These are phyloP conservation scores for Fusarium sp. DNA, from an alignment of 2,329 filamentous ascomycete genomes.

Conservation along the genomic window DNA sequence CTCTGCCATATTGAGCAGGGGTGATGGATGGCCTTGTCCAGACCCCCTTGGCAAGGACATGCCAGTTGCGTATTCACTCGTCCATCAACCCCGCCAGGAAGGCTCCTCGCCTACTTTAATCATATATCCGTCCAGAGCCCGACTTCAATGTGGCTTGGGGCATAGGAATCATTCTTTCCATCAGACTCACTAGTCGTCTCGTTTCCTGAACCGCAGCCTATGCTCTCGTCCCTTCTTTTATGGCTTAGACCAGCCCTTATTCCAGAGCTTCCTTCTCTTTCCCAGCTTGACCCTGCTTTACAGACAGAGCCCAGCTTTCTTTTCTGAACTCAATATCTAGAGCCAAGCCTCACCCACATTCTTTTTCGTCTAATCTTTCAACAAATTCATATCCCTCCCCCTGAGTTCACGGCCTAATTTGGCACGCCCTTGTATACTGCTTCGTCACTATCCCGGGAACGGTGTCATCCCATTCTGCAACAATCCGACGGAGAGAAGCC, in stretches of 20 bases:
- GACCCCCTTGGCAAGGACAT: constrained; percentile 39
- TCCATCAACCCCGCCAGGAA: constrained; percentile 31
- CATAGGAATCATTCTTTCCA: constrained; percentile 23
- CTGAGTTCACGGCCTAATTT: constrained; percentile 5
- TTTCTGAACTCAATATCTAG: not conserved
- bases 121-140: constrained; percentile 42
- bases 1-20: constrained; percentile 50
- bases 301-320: not conserved
- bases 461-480: constrained; percentile 31
- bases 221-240: constrained; percentile 21
- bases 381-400: constrained; percentile 19
- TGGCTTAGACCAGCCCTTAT: not conserved
- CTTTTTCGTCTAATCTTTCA: constrained; percentile 20
- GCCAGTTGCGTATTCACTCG: constrained; percentile 35
- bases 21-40: constrained; percentile 32
- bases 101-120: constrained; percentile 28
- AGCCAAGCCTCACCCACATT: constrained; percentile 15
- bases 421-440: constrained; percentile 13
- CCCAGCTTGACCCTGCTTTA: not conserved
- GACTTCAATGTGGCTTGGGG: constrained; percentile 16
- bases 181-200: constrained; percentile 13
- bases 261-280: constrained; percentile 9
- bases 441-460: constrained; percentile 31
- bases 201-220: constrained; percentile 5
- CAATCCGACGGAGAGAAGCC: constrained; percentile 19